Evolutionary conservation across 73 alveolate species (phyloP).

Genomic region (Breviolum minutum): DNA sequence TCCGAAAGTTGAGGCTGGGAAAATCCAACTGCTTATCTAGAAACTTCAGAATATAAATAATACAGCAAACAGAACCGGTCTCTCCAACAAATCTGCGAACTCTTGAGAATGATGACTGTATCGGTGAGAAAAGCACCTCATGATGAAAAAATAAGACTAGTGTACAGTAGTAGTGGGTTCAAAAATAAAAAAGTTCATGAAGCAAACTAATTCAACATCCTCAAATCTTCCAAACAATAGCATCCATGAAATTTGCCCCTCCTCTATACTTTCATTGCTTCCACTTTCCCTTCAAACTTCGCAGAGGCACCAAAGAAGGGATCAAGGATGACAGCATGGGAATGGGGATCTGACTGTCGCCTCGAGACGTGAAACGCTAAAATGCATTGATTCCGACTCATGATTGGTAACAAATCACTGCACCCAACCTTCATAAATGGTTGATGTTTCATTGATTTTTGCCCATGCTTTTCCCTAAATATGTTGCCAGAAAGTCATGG

Average conservation of each 20-base stretch:
- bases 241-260: neutral
- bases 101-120: too few species aligned
- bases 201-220: neutral
- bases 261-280: neutral
- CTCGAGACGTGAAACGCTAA: neutral
- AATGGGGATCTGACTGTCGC: slow-evolving; percentile 89
- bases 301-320: slow-evolving; percentile 39
- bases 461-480: too few species aligned
- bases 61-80: too few species aligned
- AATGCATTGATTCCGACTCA: neutral
- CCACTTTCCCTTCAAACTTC: neutral
- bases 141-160: too few species aligned
- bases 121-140: too few species aligned
- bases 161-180: too few species aligned
- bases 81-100: too few species aligned
- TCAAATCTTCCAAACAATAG: neutral
- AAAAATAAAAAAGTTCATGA: too few species aligned
- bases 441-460: neutral
- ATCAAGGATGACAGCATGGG: slow-evolving; percentile 85
- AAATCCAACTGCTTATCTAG: too few species aligned
- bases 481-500: too few species aligned
- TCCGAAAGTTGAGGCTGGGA: too few species aligned
- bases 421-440: neutral
- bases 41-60: too few species aligned
- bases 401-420: neutral